Evolutionary conservation across 805 yeast species (phyloP).

Genomic region (Metschnikowia lunata): DNA sequence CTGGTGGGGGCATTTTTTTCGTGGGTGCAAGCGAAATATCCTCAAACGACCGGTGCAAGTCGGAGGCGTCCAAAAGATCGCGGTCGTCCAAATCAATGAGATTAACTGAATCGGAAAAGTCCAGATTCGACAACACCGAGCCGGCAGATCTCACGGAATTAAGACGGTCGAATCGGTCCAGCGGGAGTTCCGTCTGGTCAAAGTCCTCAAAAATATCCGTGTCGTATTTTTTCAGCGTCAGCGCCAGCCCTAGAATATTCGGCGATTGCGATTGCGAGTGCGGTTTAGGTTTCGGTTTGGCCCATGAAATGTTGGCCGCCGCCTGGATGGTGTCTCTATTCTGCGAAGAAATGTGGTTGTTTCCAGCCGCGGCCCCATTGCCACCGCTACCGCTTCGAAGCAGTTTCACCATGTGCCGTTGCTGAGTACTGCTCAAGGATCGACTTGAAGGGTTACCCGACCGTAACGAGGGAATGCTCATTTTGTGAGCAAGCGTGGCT

Average conservation of each 20-base stretch:
- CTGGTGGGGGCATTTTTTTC: constrained; percentile 15
- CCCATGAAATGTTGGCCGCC: constrained; percentile 17
- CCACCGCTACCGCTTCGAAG: constrained; percentile 8
- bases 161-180: constrained; percentile 26
- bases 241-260: background rate
- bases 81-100: constrained; percentile 66
- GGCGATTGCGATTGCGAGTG: background rate
- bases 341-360: constrained; percentile 17
- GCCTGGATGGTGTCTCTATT: constrained; percentile 16
- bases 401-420: constrained; percentile 26
- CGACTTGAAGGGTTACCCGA: constrained; percentile 12
- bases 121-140: constrained; percentile 5
- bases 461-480: constrained; percentile 29
- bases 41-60: constrained; percentile 19
- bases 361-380: background rate
- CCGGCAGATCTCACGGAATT: constrained; percentile 11
- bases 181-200: constrained; percentile 31
- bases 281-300: constrained; percentile 6
- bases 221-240: constrained; percentile 6
- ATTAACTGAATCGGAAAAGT: constrained; percentile 34
- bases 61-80: constrained; percentile 32
- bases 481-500: constrained; percentile 8
- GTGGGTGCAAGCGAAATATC: constrained; percentile 17
- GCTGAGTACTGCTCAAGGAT: constrained; percentile 11
- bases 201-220: constrained; percentile 34